Evolutionary conservation across 2,329 filamentous ascomycete species (phyloP), one percentile per base, ranked within the genome.

Genomic region (Diaporthe helianthi): DNA sequence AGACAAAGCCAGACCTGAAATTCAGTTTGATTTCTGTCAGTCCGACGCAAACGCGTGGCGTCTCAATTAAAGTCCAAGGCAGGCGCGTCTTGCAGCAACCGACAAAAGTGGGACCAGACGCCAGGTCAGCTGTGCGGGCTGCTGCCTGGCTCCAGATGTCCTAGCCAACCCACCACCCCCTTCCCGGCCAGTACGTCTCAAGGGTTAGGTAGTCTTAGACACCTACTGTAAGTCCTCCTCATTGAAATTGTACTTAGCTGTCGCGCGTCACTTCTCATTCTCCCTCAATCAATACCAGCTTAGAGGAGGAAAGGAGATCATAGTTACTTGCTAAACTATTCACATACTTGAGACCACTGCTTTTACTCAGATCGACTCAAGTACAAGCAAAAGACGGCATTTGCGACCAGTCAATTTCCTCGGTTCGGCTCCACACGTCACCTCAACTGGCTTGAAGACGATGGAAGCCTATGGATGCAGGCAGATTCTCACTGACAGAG

Each of bases 71-170:
- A 63, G 44, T 63, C 22, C 24, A n/a, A 63, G 58, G 29, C 44
- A 63, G 58, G 44, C 58, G 58, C 58, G 58, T 63, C 58, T 49
- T 46, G 44, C 13, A 12, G 58, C 58, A 53, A 36, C 17, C 13
- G 29, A 36, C n/a, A 36, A 63, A 49, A 36, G 41, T 63, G 58
- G 58, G n/a, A 19, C 44, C 49, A 29, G 13, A 49, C 58, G 58
- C 58, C 58, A 63, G 58, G 29, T 63, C 58, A 63, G 44, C 58
- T 63, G 58, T 29, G 58, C 55, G 9, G 36, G 33, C 55, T 61
- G 55, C 58, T 63, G 58, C 44, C 58, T 61, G 41, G 17, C n/a
- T n/a, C n/a, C n/a, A n/a, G n/a, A n/a, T n/a, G 24, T 10, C 9
- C 33, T 26, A 31, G 8, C 19, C 8, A 9, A 29, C 33, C 54